phyloP scores from a whole-genome alignment of 2,329 filamentous ascomycete genomes.

The Ophiocordyceps australis region DNA sequence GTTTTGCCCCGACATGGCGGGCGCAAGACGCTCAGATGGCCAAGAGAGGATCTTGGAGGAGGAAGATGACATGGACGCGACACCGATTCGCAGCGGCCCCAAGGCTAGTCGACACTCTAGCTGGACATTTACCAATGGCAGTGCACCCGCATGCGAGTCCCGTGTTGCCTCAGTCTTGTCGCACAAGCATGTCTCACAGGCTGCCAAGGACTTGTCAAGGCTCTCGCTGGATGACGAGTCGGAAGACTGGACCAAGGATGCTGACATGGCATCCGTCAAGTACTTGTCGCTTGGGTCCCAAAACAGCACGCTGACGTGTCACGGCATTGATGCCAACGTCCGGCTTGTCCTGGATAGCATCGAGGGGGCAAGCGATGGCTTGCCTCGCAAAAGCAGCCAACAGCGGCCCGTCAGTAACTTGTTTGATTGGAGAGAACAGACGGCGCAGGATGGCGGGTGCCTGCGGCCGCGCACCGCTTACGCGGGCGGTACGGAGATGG shows the following conservation, averaged over 20 bases:
- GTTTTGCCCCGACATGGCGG: conserved; percentile 42
- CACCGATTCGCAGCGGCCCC: conserved; percentile 32
- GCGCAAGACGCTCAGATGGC: conserved; percentile 33
- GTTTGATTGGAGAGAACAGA: conserved; percentile 61
- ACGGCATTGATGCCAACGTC: conserved; percentile 31
- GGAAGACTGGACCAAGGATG: conserved; percentile 41
- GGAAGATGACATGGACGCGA: conserved; percentile 38
- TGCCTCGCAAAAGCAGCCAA: conserved; percentile 5
- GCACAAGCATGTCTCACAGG: conserved; percentile 13
- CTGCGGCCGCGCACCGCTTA: conserved; percentile 57
- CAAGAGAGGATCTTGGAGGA: conserved; percentile 43
- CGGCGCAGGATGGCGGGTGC: conserved; percentile 36
- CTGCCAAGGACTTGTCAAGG: conserved; percentile 24
- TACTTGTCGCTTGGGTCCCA: conserved; percentile 37
- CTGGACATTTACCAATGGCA: conserved; percentile 1
- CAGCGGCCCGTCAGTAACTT: conserved; percentile 44
- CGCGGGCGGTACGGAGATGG: conserved; percentile 54
- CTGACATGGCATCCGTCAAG: conserved; percentile 34
- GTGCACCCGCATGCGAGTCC: conserved; percentile 2
- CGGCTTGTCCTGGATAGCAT: conserved; percentile 34
- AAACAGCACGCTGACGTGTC: conserved; percentile 28
- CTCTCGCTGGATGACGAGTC: conserved; percentile 43
- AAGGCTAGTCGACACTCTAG: conserved; percentile 5
- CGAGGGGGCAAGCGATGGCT: conserved; percentile 21
- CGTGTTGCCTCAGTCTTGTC: conserved; percentile 12